Conservation (phyloP, 2,329 filamentous ascomycete genomes). For the Setomelanomma holmii region DNA sequence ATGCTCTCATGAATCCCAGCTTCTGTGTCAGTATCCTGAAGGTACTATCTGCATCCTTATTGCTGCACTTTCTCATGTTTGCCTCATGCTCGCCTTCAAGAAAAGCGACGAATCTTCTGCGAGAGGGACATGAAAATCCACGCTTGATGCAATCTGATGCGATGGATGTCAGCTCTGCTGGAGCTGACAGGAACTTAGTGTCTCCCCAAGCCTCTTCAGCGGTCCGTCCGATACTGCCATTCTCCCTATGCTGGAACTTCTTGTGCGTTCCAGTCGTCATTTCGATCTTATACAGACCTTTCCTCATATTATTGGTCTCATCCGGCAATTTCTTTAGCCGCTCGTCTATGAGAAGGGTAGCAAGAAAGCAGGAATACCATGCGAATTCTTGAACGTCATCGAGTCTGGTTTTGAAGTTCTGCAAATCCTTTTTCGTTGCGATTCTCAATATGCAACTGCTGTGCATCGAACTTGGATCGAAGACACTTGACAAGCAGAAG, state of each 20-base stretch:
- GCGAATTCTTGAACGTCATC: background rate
- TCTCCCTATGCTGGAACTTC: background rate
- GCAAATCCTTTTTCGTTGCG: constrained; percentile 2
- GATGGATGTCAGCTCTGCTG: constrained; percentile 8
- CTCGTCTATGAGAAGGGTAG: background rate
- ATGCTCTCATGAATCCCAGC: constrained; percentile 1
- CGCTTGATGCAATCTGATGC: constrained; percentile 5
- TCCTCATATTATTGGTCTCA: background rate
- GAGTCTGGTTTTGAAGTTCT: background rate
- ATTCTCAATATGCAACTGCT: constrained; percentile 12
- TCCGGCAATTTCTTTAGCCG: background rate
- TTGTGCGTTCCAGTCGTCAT: background rate
- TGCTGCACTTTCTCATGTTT: background rate
- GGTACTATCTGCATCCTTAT: background rate
- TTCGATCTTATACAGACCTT: background rate
- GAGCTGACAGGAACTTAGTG: background rate
- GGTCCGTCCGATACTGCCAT: background rate
- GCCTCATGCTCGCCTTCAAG: background rate
- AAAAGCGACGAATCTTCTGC: background rate
- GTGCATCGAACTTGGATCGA: constrained; percentile 1
- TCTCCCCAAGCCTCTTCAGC: background rate
- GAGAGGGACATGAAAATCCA: background rate
- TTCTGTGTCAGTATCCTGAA: background rate
- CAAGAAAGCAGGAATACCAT: background rate
- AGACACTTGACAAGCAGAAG: constrained; percentile 7